Percentiles rank a stretch among this genome's conserved stretches.
Evolutionary conservation across 1,284 basidiomycete genomes (phyloP).

Genomic region (Moesziomyces aphidis): DNA sequence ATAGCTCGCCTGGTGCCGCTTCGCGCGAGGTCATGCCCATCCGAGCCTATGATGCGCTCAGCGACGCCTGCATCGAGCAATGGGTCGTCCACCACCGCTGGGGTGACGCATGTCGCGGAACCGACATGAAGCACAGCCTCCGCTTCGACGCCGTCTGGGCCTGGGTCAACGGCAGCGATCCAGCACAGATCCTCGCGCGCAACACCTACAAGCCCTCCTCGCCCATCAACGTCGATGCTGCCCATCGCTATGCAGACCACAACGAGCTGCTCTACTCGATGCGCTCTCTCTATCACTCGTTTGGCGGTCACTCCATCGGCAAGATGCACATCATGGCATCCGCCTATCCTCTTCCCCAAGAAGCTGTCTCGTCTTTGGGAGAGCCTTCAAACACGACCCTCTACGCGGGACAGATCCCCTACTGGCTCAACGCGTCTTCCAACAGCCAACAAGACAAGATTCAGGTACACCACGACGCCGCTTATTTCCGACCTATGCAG

Average conservation of each 20-base stretch:
- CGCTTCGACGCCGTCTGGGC: constrained; percentile 41
- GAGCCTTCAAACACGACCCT: not conserved
- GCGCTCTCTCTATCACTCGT: constrained; percentile 21
- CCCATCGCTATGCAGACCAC: constrained; percentile 44
- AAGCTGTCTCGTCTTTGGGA: not conserved
- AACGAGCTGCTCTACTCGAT: constrained; percentile 51
- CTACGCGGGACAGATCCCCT: constrained; percentile 19
- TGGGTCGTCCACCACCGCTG: constrained; percentile 34
- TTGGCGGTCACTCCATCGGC: constrained; percentile 9
- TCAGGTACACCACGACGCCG: constrained; percentile 33
- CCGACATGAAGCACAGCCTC: constrained; percentile 28
- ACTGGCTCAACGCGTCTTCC: constrained; percentile 16
- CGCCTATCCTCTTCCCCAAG: constrained; percentile 34
- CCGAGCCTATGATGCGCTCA: constrained; percentile 34
- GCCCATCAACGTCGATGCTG: constrained; percentile 34
- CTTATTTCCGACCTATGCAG: constrained; percentile 36
- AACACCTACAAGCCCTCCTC: constrained; percentile 25
- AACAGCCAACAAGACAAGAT: not conserved
- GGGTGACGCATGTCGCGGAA: constrained; percentile 18
- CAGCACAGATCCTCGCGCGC: constrained; percentile 35
- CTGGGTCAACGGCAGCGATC: constrained; percentile 46
- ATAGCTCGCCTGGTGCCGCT: constrained; percentile 15
- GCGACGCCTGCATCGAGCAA: constrained; percentile 35
- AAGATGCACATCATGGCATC: constrained; percentile 51
- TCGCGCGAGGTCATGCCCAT: constrained; percentile 21